These are phyloP conservation scores for Dimocarpus longan DNA, from an alignment of 345 rosid genomes.

Conservation along the genomic window DNA sequence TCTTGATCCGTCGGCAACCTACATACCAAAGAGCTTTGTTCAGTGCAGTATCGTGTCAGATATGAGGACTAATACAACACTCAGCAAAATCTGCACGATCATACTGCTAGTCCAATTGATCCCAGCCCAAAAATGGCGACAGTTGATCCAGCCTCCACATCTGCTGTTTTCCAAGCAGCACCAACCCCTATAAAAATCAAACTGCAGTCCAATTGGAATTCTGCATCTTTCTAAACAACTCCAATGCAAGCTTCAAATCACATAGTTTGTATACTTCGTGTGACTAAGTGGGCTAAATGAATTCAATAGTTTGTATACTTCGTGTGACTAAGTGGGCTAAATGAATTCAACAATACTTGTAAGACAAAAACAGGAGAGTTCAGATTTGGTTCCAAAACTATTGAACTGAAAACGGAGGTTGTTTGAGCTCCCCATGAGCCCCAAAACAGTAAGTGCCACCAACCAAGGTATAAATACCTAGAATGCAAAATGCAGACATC, in stretches of 20 bases:
- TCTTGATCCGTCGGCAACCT: slow-evolving; percentile 92
- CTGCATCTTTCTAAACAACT: neutral
- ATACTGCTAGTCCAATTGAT: slow-evolving; percentile 84
- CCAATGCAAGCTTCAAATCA: neutral
- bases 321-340: neutral
- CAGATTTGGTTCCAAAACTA: too few relatives aligned
- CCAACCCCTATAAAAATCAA: slow-evolving; percentile 61
- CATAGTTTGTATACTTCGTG: neutral
- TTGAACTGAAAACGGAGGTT: neutral
- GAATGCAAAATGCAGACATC: too few relatives aligned
- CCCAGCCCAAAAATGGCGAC: slow-evolving; percentile 90
- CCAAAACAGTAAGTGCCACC: neutral
- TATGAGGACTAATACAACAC: too few relatives aligned
- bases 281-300: neutral
- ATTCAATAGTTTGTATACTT: neutral
- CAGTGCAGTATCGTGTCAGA: too few relatives aligned
- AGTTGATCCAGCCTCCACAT: slow-evolving; percentile 82
- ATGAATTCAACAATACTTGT: neutral
- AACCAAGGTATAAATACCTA: too few relatives aligned
- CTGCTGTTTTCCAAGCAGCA: slow-evolving; percentile 83
- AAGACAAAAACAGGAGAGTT: neutral
- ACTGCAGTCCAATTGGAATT: neutral
- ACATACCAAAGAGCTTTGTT: neutral
- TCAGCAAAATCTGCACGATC: neutral
- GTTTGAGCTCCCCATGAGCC: neutral